Conservation (phyloP, 2,329 filamentous ascomycete genomes). For the Thelonectria rubi region DNA sequence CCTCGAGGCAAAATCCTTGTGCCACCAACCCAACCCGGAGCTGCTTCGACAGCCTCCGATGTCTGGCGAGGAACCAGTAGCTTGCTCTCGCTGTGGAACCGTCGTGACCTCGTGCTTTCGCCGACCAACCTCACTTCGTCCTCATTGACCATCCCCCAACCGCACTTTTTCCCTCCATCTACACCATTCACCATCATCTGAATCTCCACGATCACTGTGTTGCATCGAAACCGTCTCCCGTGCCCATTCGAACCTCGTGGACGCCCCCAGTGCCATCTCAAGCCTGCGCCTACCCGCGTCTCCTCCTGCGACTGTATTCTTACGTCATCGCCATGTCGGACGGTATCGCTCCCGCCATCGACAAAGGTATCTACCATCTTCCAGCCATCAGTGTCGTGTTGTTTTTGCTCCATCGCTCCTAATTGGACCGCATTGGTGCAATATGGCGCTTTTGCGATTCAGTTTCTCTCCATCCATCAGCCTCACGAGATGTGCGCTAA, state of each 20-base stretch:
- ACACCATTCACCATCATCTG: constrained; percentile 28
- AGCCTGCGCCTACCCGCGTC: constrained; percentile 26
- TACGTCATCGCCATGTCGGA: constrained; percentile 50
- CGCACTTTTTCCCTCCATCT: constrained; percentile 29
- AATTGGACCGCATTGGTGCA: constrained; percentile 32
- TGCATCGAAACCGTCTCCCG: constrained; percentile 20
- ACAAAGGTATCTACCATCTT: constrained; percentile 46
- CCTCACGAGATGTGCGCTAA: constrained; percentile 17
- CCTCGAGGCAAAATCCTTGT: constrained; percentile 28
- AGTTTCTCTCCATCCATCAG: background rate
- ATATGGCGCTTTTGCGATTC: background rate
- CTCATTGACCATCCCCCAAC: constrained; percentile 34
- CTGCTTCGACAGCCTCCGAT: constrained; percentile 25
- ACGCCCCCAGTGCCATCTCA: constrained; percentile 17
- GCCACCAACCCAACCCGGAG: constrained; percentile 38
- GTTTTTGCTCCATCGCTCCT: constrained; percentile 10
- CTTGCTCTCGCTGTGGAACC: constrained; percentile 39
- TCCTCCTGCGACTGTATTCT: constrained; percentile 35
- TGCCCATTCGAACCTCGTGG: constrained; percentile 22
- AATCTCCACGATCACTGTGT: constrained; percentile 18
- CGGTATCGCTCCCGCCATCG: constrained; percentile 47
- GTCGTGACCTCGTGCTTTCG: constrained; percentile 44
- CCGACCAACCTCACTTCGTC: constrained; percentile 39
- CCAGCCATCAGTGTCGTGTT: constrained; percentile 25
- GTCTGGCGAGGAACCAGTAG: constrained; percentile 24